Percentiles rank a stretch among this genome's conserved stretches.
phyloP scores from a whole-genome alignment of 164 flowering plant species.

The Chimonanthus praecox region DNA sequence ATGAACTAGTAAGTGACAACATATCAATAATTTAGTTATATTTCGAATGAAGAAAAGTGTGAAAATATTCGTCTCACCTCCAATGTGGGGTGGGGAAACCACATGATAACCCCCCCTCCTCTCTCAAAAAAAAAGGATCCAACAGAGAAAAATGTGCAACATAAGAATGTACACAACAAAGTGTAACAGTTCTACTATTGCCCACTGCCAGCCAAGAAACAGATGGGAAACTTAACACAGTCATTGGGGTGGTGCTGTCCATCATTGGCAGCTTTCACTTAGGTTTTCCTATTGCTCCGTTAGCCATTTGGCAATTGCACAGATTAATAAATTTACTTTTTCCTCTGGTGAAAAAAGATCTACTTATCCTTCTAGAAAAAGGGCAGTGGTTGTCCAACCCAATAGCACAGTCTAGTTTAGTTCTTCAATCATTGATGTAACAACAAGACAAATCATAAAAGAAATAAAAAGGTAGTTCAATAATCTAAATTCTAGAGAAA shows the following conservation, averaged over 20 bases:
- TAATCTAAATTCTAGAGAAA: constrained; percentile 5
- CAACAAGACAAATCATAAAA: neutral
- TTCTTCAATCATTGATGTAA: neutral
- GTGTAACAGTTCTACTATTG: neutral
- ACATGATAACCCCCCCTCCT: too few relatives aligned
- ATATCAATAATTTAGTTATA: too few relatives aligned
- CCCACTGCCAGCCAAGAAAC: neutral
- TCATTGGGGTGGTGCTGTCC: neutral
- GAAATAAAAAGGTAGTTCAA: neutral
- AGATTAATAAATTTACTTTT: neutral
- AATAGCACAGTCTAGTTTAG: neutral
- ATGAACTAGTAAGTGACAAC: too few relatives aligned
- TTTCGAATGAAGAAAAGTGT: too few relatives aligned
- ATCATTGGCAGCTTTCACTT: neutral
- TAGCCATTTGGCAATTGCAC: neutral
- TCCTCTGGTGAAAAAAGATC: neutral
- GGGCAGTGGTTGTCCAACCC: neutral
- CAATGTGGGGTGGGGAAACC: too few relatives aligned
- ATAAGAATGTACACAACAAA: too few relatives aligned
- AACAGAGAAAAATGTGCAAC: too few relatives aligned
- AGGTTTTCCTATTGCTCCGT: neutral
- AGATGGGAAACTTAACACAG: neutral
- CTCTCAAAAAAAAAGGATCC: too few relatives aligned
- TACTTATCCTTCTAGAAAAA: neutral
- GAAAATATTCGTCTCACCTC: too few relatives aligned